Evolutionary conservation across 2,329 filamentous ascomycete genomes (phyloP), one percentile per base, ranked within the genome.

Genomic region (Penicillium olsonii): DNA sequence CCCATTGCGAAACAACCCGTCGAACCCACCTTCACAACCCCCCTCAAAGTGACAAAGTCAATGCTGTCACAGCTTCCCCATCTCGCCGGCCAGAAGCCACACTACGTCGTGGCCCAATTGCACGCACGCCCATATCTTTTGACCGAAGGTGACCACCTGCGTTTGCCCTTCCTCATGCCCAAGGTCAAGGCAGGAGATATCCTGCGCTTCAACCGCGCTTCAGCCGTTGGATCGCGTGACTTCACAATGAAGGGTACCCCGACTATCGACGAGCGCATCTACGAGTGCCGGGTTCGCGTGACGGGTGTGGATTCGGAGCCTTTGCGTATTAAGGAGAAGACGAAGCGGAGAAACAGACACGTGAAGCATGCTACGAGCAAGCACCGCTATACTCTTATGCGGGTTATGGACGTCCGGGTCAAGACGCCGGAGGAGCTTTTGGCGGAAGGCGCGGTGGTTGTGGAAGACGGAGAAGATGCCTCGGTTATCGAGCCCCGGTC

Each of bases 191-290:
- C 91, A 1, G 94, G 94, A 24, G 92, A 97, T 68, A 77, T 95
- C 31, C 79, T 99, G 52, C 88, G 92, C 6, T 80, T 99, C 50
- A 92, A 96, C 75, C 87, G 91, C 48, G 94, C 91, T 19, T 87
- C 84, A 34, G 78, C 87, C 45, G 75, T 99, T 37, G 94, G 94
- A 22, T 92, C 87, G 59, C 82, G 94, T 56, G 92, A 97, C 70
- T 95, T 89, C 74, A 96, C 92, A 5, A 78, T 97, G 56, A 89
- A 91, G 70, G 89, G 88, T 5, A 75, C 81, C 4, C 84, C 88
- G n/a, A 92, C 88, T 67, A 75, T 97, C 54, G 91, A 96, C 68
- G 87, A 92, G 71, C 75, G 84, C 45, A 72, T 96, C 50, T 97
- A 91, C 64, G 87, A 89, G 68, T 96, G 91, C 71, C 82, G 91